Base-by-base conservation (phyloP, 306 rosid species). In the Clitoria ternatea region DNA sequence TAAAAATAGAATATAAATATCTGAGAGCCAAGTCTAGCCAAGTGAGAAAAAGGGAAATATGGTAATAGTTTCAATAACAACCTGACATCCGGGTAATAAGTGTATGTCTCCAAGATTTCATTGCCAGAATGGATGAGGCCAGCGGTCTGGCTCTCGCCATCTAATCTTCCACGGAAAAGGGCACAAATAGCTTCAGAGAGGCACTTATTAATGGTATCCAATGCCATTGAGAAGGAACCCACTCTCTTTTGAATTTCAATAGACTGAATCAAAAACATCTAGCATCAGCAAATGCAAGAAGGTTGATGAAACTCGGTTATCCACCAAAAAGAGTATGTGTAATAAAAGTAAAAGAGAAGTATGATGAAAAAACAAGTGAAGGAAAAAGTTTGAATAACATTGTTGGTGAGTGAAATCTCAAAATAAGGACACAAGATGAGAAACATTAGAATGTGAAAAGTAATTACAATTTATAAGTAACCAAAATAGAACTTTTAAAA, bases 201-300 rank as follows among this genome's bases (percentile, higher is more conserved):
- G 82, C 97, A 94, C 86, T 85, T 94, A 66, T 91, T 94, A 81
- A 89, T 91, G 48, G 96, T 91, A 79, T 94, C 92, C 80, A 94
- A 70, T 9, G 99, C 99, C 89, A 82, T 78, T 55, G 99, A 94
- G 79, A 94, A 91, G 66, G 97, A 96, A 24, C 96, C 96, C 43
- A 94, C 87, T 73, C 99, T 90, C 85, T 87, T 94, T 85, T 91
- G 91, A 75, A 94, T 85, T 85, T 94, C 99, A 53, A 94, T 85
- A 36, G 97, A 91, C 99, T 94, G 89, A 50, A 73, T 32, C 61
- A 48, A 50, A 55, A 36, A 67, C 1, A 39, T 22, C 22, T 35
- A 53, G 23, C 65, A 71, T 74, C 22, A 72, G 68, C 52, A 54
- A 37, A 79, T 27, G 44, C 70, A 64, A 45, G 33, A 32, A 23